These are phyloP conservation scores for Fusarium begoniae DNA, from an alignment of 2,329 filamentous ascomycete species.

Conservation along the genomic window DNA sequence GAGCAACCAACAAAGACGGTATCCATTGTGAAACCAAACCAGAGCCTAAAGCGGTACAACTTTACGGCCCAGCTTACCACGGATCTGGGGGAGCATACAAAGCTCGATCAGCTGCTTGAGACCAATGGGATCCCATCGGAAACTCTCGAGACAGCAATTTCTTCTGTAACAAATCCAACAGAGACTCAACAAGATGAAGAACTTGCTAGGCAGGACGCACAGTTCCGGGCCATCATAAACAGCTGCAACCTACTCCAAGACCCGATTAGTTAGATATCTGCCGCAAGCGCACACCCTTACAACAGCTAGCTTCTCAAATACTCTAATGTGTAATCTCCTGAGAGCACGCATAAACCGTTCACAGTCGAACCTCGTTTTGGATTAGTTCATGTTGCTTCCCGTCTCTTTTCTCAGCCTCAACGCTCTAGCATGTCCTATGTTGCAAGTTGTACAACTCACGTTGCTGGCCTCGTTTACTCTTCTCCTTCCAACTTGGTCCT, in stretches of 20 bases:
- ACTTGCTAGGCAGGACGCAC: constrained; percentile 52
- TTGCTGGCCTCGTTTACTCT: constrained; percentile 20
- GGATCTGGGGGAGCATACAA: constrained; percentile 51
- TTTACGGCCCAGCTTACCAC: constrained; percentile 71
- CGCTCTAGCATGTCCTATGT: constrained; percentile 26
- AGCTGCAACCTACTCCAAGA: constrained; percentile 50
- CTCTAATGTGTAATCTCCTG: constrained; percentile 20
- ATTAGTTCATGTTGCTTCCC: constrained; percentile 22
- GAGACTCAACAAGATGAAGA: constrained; percentile 27
- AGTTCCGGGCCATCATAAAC: constrained; percentile 56
- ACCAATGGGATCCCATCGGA: constrained; percentile 58
- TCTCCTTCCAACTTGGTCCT: neutral
- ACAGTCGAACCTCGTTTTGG: constrained; percentile 13
- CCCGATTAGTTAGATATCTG: constrained; percentile 8
- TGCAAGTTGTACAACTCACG: constrained; percentile 14
- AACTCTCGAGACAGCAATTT: constrained; percentile 60
- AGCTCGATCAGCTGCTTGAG: constrained; percentile 57
- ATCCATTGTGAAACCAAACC: constrained; percentile 82
- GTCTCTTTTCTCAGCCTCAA: constrained; percentile 29
- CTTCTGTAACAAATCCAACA: constrained; percentile 52
- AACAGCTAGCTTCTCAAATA: neutral
- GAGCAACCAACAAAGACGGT: constrained; percentile 58
- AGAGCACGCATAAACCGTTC: constrained; percentile 6
- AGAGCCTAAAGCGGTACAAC: constrained; percentile 71
- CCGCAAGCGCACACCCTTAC: constrained; percentile 15